Conservation (phyloP, 2,329 filamentous ascomycete species). For the Epichloe uncinata region DNA sequence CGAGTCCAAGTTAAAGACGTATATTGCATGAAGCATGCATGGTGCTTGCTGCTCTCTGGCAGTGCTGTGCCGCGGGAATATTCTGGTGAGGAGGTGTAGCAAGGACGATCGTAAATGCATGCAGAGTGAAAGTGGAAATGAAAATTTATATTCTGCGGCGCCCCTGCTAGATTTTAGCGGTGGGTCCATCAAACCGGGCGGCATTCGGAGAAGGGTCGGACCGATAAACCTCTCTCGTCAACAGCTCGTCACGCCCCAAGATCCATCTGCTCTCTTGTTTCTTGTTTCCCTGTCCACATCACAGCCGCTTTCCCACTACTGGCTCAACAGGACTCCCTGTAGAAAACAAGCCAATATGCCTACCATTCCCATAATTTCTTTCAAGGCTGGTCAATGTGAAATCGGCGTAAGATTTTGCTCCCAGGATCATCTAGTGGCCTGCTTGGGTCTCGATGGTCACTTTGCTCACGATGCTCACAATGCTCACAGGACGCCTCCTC, state of each 20-base stretch:
- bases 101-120: background rate
- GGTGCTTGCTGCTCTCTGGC: no score
- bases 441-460: background rate
- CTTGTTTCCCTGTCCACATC: background rate
- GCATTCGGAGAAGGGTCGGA: conserved; percentile 10
- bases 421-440: conserved; percentile 2
- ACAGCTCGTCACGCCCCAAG: background rate
- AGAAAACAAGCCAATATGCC: conserved; percentile 46
- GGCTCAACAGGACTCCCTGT: background rate
- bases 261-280: background rate
- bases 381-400: conserved; percentile 88
- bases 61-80: background rate
- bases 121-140: background rate
- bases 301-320: background rate
- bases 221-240: conserved; percentile 4
- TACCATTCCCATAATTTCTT: conserved; percentile 75
- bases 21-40: background rate
- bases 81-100: background rate
- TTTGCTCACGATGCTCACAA: conserved; percentile 7
- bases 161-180: background rate
- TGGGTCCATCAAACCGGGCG: background rate
- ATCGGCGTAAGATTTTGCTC: conserved; percentile 49
- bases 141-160: conserved; percentile 4
- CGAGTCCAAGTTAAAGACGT: background rate
- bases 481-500: conserved; percentile 3